Evolutionary conservation across 257 asterid genomes (phyloP), one percentile per base, ranked within the genome.

Genomic region (Scutellaria baicalensis): DNA sequence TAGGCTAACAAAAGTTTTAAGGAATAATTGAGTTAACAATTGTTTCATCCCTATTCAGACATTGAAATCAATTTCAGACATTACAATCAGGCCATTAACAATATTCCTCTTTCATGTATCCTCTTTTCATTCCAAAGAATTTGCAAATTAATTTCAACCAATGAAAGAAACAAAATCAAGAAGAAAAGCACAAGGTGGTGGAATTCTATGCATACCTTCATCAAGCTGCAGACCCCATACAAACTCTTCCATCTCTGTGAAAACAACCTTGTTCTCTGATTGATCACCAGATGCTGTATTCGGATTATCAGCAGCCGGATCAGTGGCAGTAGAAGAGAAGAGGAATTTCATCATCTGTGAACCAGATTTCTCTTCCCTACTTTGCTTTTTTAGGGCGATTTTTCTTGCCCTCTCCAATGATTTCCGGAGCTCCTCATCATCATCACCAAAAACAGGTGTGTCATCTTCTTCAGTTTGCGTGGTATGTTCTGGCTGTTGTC

Each of bases 231-330:
- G 89, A 75, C 97, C 96, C 97, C 95, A 89, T 51, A 94, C 96
- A 84, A 92, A 92, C 81, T 88, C 98, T 78, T 94, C 99, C 97
- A 94, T 89, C 86, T 94, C 97, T 0, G 99, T 82, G 78, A 94
- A 91, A 84, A 88, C 92, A 64, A 94, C 86, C 83, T 86, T 91
- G 79, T 82, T 85, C 78, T 88, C 97, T 50, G 80, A 86, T 70
- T 84, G 80, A 52, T 89, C 97, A 58, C 83, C 89, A 61, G 84
- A 51, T 56, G 52, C 80, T 36, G 77, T 10, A 75, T 64, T 84
- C 58, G 80, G 78, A 73, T 79, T 80, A 8, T 81, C 90, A 5
- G 60, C 33, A 31, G 75, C 60, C 57, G 84, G 71, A 57, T 73
- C 82, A 59, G 64, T 75, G 57, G 84, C 75, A 64, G 66, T 59